Evolutionary conservation across 257 asterid species (phyloP), one percentile per base, ranked within the genome.

Genomic region (Primulina tabacum): DNA sequence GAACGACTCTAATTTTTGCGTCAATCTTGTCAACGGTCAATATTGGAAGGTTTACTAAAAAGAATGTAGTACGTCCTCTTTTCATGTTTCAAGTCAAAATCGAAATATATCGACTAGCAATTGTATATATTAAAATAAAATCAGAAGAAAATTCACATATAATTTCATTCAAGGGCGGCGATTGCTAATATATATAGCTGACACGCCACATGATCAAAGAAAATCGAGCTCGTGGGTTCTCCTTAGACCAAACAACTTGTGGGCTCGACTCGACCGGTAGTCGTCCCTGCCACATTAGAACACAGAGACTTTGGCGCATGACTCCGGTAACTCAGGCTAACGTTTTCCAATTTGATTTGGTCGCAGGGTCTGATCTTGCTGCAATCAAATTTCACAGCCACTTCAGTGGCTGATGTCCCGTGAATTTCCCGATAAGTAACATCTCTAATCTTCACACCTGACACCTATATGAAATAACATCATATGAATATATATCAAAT

Each of bases 371-470:
- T 75, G 33, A 26, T 47, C 67, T 80, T 71, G 81, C 95, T 89
- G 66, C 96, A 89, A 12, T 81, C 87, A 21, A 89, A 87, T 34
- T 78, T 89, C 56, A 87, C 84, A 0, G 90, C 95, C 0, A 87
- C 82, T 71, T 80, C 70, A 16, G 89, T 87, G 16, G 95, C 85
- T 0, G 96, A 87, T 29, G 95, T 82, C 60, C 96, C 95, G 1
- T 74, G 76, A 28, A 87, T 65, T 61, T 85, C 83, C 8, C 74
- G 74, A 28, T 89, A 89, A 1, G 72, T 79, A 5, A 87, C 82
- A 2, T 85, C 86, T 4, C 82, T 83, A 6, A 87, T 77, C 74
- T 81, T 74, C 67, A 89, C 83, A 0, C 96, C 94, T 0, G 92
- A 89, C 35, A 21, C 77, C 96, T 86, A 68, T 10, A 67, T 32